Conservation (phyloP, 257 asterid species). For the Cynanchum wilfordii region DNA sequence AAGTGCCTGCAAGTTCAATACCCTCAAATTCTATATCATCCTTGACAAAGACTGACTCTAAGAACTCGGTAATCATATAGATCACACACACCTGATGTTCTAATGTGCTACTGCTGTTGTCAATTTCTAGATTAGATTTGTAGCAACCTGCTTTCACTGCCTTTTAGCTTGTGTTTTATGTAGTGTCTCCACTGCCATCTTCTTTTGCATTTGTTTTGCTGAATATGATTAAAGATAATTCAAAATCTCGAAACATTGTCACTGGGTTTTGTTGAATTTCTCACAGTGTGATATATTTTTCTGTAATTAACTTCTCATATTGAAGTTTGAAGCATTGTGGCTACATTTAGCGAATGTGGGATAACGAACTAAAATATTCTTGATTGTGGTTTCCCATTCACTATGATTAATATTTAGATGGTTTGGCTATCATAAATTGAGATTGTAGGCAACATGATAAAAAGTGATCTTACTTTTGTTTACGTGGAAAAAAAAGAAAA, state of each 20-base stretch:
- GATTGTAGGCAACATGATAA: neutral
- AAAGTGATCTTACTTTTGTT: neutral
- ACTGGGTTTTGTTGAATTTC: neutral
- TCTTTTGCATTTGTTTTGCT: neutral
- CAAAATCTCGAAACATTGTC: neutral
- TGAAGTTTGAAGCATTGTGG: neutral
- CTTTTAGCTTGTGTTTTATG: neutral
- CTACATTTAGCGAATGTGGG: neutral
- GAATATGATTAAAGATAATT: neutral
- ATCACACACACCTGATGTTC: constrained; percentile 12
- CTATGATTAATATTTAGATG: neutral
- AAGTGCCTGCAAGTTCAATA: constrained; percentile 35
- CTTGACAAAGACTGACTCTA: constrained; percentile 40
- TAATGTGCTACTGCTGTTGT: constrained; percentile 8
- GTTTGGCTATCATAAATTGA: neutral
- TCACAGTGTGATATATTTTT: neutral
- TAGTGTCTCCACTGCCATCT: neutral
- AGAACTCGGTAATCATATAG: constrained; percentile 32
- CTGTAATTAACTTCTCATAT: neutral
- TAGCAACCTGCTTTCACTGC: neutral
- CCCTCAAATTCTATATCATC: constrained; percentile 34
- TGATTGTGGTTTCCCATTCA: neutral
- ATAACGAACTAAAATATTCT: neutral
- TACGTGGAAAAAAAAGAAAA: neutral
- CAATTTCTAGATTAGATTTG: neutral